A percentile compares a stretch with the other conserved stretches of the same genome.
Evolutionary conservation across 441 rosid species (phyloP).

Genomic region (Kokia cookei): DNA sequence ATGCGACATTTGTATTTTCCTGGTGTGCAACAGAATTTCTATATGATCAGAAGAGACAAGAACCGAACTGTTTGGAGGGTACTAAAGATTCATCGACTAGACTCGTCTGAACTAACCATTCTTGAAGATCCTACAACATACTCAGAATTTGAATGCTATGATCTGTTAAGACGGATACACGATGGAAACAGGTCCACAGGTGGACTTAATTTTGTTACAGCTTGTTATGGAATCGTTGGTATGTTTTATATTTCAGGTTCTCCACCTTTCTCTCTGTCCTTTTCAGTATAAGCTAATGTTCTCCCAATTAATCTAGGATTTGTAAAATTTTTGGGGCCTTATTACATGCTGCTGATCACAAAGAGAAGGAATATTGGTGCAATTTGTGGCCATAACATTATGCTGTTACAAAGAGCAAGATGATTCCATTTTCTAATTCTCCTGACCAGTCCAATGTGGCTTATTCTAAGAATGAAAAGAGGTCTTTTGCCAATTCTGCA

Average conservation of each 20-base stretch:
- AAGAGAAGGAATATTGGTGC: conserved; percentile 64
- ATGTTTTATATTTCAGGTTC: conserved; percentile 1
- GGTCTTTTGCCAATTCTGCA: conserved; percentile 73
- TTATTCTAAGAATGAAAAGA: conserved; percentile 66
- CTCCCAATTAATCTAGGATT: conserved; percentile 38
- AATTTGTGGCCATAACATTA: conserved; percentile 63
- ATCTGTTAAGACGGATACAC: conserved; percentile 49
- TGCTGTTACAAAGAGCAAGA: conserved; percentile 49
- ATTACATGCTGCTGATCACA: conserved; percentile 67
- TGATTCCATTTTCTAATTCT: conserved; percentile 51
- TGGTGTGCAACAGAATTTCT: conserved; percentile 47
- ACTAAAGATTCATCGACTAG: conserved; percentile 56
- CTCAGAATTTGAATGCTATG: conserved; percentile 51
- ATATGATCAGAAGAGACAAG: conserved; percentile 68
- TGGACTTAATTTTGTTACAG: conserved; percentile 64
- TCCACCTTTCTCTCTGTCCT: background rate
- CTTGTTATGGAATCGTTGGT: conserved; percentile 76
- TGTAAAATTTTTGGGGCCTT: conserved; percentile 71
- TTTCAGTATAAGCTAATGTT: background rate
- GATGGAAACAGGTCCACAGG: conserved; percentile 66
- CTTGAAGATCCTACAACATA: conserved; percentile 51
- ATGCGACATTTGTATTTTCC: background rate
- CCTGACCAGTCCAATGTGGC: conserved; percentile 52
- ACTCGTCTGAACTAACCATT: conserved; percentile 48
- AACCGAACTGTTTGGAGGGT: conserved; percentile 50